Evolutionary conservation across 768 basidiomycete species (phyloP).

Genomic region (Daedaleopsis sinensis): DNA sequence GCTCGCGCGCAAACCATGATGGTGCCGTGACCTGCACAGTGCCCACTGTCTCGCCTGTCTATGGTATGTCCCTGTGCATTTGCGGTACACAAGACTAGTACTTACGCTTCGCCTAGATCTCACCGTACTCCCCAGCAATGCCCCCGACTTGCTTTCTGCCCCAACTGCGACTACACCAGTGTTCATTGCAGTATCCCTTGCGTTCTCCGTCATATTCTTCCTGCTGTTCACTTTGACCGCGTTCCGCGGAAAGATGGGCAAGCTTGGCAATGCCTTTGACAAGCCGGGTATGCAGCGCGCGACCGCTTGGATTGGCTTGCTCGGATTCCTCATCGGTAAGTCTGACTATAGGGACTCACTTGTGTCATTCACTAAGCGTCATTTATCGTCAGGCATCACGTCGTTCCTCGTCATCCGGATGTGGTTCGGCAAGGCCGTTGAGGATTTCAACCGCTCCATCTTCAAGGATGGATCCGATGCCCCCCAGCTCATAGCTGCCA

Average conservation of each 20-base stretch:
- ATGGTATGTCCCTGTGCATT: slow-evolving; percentile 46
- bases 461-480: slow-evolving; percentile 51
- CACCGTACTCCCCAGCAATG: slow-evolving; percentile 59
- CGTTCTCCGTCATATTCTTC: slow-evolving; percentile 63
- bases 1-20: slow-evolving; percentile 52
- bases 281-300: slow-evolving; percentile 58
- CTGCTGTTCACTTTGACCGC: slow-evolving; percentile 66
- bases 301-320: slow-evolving; percentile 75
- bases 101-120: slow-evolving; percentile 47
- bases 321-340: slow-evolving; percentile 75
- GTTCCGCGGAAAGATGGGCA: slow-evolving; percentile 66
- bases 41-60: slow-evolving; percentile 57
- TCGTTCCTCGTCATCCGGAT: slow-evolving; percentile 74
- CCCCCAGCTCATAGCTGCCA: slow-evolving; percentile 60
- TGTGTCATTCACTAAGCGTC: neutral
- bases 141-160: slow-evolving; percentile 59
- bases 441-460: slow-evolving; percentile 75
- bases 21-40: slow-evolving; percentile 58
- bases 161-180: slow-evolving; percentile 63
- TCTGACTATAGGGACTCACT: neutral
- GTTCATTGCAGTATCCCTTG: slow-evolving; percentile 64
- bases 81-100: neutral
- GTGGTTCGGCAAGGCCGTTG: slow-evolving; percentile 80
- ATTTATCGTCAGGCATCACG: slow-evolving; percentile 53
- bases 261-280: slow-evolving; percentile 51